phyloP scores from a whole-genome alignment of 495 filamentous ascomycete genomes.

The Penicillium samsonianum region DNA sequence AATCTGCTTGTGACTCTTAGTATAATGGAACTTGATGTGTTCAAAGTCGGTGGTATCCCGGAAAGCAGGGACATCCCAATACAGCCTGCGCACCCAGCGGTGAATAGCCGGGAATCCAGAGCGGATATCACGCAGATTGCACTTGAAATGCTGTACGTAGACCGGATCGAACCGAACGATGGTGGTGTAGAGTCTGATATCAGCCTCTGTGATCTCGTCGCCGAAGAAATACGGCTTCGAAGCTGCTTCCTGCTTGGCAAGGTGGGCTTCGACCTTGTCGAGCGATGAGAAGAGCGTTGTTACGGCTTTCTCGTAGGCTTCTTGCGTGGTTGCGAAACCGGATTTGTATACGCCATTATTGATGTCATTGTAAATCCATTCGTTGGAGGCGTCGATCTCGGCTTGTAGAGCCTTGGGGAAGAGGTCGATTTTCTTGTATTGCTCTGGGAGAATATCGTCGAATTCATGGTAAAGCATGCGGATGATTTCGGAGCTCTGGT shows the following conservation, averaged over 20 bases:
- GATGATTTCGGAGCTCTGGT: conserved; percentile 56
- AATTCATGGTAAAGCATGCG: conserved; percentile 75
- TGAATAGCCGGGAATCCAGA: conserved; percentile 72
- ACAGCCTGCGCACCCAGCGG: conserved; percentile 64
- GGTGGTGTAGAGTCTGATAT: conserved; percentile 81
- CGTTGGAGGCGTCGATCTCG: conserved; percentile 74
- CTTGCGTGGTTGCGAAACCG: conserved; percentile 72
- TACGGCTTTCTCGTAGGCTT: conserved; percentile 73
- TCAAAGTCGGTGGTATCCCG: conserved; percentile 65
- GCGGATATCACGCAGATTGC: conserved; percentile 81
- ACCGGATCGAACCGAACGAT: conserved; percentile 84
- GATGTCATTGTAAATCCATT: conserved; percentile 80
- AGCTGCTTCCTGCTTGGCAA: conserved; percentile 44
- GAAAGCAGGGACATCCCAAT: conserved; percentile 68
- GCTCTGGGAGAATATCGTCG: conserved; percentile 62
- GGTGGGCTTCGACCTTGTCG: conserved; percentile 68
- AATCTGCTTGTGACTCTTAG: conserved; percentile 69
- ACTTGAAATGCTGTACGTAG: conserved; percentile 95
- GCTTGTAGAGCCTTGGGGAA: conserved; percentile 59
- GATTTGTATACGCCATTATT: conserved; percentile 88
- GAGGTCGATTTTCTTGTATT: conserved; percentile 62
- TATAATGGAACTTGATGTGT: conserved; percentile 74
- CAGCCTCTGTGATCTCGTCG: conserved; percentile 70
- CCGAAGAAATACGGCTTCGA: conserved; percentile 68
- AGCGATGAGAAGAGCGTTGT: conserved; percentile 68